Evolutionary conservation across 352 stramenopile species (phyloP), one percentile per base, ranked within the genome.

Genomic region (Halophytophthora polymorphica): DNA sequence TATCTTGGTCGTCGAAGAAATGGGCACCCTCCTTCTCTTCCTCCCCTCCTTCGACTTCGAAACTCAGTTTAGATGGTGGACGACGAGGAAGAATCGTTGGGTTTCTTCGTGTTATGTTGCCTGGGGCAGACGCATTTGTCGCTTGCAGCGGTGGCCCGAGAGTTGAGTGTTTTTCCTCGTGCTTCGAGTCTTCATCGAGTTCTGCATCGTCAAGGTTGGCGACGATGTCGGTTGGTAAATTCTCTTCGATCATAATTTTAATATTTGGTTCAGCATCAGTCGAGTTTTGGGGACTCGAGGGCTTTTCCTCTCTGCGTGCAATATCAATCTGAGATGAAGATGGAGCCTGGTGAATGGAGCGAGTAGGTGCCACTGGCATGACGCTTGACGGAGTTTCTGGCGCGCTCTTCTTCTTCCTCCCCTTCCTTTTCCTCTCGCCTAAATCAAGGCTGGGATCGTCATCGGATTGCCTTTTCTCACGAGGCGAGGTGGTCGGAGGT

Each of bases 401-500:
- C 1, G 19, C 22, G 14, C 35, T 31, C 50, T 52, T 64, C 39
- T 61, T 67, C 33, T 56, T 68, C 36, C 60, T 64, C 14, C 29
- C 13, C 22, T 56, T 67, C 38, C 55, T 64, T 51, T 64, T 61
- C 35, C 56, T 61, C n/a, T 64, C 54, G 37, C 19, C 11, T 29
- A 17, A 8, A 7, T 29, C 22, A 2, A 45, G 22, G n/a, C 43
- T 29, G n/a, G 6, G 18, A 12, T 64, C 42, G 19, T 56, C 33
- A 15, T 39, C 52, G 10, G 25, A 8, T 8, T 31, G 25, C 25
- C 25, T 4, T 8, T 31, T 31, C 4, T 31, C 25, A 8, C 33
- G 42, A 2, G 39, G 4, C 7, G 28, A 36, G 25, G 28, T 34
- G 7, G 37, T 40, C 21, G 55, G 45, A 17, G 40, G 50, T 18